phyloP scores from a whole-genome alignment of 805 yeast species.

The Yarrowia sp. region DNA sequence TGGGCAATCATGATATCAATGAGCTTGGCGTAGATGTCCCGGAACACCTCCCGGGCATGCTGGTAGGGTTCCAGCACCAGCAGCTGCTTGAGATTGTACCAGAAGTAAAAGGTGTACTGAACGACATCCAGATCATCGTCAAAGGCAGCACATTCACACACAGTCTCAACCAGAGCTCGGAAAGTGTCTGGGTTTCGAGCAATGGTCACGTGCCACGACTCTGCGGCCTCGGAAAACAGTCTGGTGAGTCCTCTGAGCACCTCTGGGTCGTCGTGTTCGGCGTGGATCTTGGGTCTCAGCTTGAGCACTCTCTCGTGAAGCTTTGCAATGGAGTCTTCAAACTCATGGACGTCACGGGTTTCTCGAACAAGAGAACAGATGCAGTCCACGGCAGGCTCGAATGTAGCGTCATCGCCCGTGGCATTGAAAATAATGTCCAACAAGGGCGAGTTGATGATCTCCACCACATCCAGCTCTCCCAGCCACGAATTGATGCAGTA shows the following conservation, averaged over 20 bases:
- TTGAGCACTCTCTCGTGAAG: conserved; percentile 72
- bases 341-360: conserved; percentile 69
- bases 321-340: conserved; percentile 63
- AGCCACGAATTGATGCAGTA: conserved; percentile 91
- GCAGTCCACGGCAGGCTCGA: conserved; percentile 87
- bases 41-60: conserved; percentile 58
- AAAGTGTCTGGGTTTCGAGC: conserved; percentile 74
- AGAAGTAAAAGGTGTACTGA: conserved; percentile 88
- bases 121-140: conserved; percentile 88
- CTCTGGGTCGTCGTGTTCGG: conserved; percentile 61
- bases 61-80: conserved; percentile 65
- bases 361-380: conserved; percentile 81
- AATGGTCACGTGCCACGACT: conserved; percentile 89
- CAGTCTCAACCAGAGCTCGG: conserved; percentile 72
- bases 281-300: conserved; percentile 57
- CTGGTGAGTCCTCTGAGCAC: conserved; percentile 73
- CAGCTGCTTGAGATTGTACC: conserved; percentile 83
- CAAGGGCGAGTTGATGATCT: conserved; percentile 69
- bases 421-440: conserved; percentile 73
- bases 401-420: conserved; percentile 63
- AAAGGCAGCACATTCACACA: conserved; percentile 72
- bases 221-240: conserved; percentile 90
- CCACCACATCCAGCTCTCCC: conserved; percentile 77
- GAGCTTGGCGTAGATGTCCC: conserved; percentile 64
- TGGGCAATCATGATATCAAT: conserved; percentile 69